phyloP scores from a whole-genome alignment of 2,329 filamentous ascomycete species.

The Pseudogymnoascus sp. region DNA sequence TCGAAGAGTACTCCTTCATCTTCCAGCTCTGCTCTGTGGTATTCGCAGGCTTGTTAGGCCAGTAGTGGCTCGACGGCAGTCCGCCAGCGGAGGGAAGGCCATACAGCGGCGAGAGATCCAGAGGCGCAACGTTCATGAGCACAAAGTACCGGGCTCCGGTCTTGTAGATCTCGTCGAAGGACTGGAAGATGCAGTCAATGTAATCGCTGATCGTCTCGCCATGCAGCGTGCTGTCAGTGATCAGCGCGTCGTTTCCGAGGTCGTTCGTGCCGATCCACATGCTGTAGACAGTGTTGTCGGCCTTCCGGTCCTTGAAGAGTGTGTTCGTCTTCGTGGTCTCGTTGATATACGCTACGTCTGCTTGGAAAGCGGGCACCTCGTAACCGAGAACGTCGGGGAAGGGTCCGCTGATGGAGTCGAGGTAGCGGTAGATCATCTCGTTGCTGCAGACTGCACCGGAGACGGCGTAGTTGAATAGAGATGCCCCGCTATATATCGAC shows the following conservation, averaged over 20 bases:
- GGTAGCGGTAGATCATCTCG: constrained; percentile 49
- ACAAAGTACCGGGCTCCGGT: constrained; percentile 63
- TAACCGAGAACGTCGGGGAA: constrained; percentile 58
- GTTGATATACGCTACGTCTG: constrained; percentile 35
- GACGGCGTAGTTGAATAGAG: constrained; percentile 62
- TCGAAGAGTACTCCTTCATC: constrained; percentile 41
- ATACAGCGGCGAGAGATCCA: constrained; percentile 62
- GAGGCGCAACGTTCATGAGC: constrained; percentile 58
- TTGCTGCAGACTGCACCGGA: constrained; percentile 66
- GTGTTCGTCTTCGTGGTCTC: constrained; percentile 25
- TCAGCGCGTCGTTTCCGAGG: constrained; percentile 55
- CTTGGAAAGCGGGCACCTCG: constrained; percentile 48
- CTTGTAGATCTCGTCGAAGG: constrained; percentile 54
- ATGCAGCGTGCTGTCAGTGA: constrained; percentile 51
- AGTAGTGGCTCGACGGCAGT: constrained; percentile 35
- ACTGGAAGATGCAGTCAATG: constrained; percentile 57
- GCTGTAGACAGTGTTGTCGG: constrained; percentile 59
- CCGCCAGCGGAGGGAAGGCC: constrained; percentile 38
- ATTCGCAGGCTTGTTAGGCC: constrained; percentile 37
- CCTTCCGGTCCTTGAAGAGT: constrained; percentile 36
- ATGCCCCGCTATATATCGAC: constrained; percentile 47
- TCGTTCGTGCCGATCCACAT: constrained; percentile 82
- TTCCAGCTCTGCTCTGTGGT: constrained; percentile 38
- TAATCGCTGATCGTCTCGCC: constrained; percentile 56
- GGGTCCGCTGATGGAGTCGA: constrained; percentile 39